Conservation (phyloP, 2,329 filamentous ascomycete species). For the Aphanoascus verrucosus region DNA sequence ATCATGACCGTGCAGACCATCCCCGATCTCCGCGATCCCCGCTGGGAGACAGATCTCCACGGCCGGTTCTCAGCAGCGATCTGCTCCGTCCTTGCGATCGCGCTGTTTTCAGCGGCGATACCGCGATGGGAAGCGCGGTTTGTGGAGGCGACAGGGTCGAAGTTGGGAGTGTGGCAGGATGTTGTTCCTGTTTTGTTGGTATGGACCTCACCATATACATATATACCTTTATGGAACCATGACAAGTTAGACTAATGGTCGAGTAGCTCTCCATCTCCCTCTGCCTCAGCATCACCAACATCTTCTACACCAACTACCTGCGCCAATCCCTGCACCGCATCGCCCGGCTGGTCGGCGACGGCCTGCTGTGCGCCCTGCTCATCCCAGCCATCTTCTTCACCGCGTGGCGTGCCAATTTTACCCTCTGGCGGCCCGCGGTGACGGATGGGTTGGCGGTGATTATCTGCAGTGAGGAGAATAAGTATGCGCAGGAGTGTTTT, state of each 20-base stretch:
- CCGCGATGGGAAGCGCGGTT: conserved; percentile 23
- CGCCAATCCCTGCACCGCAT: conserved; percentile 5
- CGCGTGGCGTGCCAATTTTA: conserved; percentile 23
- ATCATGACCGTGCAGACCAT: background rate
- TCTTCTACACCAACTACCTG: background rate
- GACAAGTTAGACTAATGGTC: background rate
- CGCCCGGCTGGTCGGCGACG: conserved; percentile 14
- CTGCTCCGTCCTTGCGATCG: conserved; percentile 20
- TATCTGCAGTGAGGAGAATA: conserved; percentile 21
- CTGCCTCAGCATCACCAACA: conserved; percentile 16
- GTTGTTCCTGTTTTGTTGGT: conserved; percentile 23
- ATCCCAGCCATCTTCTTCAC: conserved; percentile 22
- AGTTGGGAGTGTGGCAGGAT: conserved; percentile 25
- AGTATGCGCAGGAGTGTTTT: conserved; percentile 22
- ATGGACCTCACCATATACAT: conserved; percentile 3
- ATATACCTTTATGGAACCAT: too few relatives aligned
- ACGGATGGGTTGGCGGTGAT: conserved; percentile 9
- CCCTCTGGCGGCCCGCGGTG: conserved; percentile 20
- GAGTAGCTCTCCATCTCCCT: conserved; percentile 17
- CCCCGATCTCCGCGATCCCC: conserved; percentile 6
- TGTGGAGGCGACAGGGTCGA: conserved; percentile 20
- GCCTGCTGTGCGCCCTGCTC: conserved; percentile 16
- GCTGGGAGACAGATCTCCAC: conserved; percentile 15
- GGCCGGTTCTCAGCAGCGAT: conserved; percentile 18
- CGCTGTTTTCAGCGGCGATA: conserved; percentile 23